Evolutionary conservation across 768 basidiomycete species (phyloP).

Genomic region (Clitopilus hobsonii): DNA sequence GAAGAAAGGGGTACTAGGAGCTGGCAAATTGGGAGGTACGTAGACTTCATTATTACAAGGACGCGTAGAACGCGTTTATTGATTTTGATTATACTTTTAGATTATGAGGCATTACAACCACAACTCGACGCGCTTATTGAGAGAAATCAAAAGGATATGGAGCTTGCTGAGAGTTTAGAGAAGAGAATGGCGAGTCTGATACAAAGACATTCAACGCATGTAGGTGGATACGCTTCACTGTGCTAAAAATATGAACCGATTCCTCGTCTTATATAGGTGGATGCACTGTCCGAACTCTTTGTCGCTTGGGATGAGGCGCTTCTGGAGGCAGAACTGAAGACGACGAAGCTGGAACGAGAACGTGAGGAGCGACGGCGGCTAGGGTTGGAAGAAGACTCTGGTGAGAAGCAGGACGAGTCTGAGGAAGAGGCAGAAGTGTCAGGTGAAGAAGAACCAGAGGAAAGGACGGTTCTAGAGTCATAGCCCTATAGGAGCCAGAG

Average conservation of each 20-base stretch:
- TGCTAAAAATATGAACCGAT: not conserved
- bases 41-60: not conserved
- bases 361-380: slow-evolving; percentile 54
- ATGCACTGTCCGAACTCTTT: slow-evolving; percentile 78
- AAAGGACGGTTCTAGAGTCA: too few species aligned
- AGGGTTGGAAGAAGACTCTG: slow-evolving; percentile 39
- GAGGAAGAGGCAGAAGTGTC: too few species aligned
- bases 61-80: not conserved
- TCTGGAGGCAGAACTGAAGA: slow-evolving; percentile 58
- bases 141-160: slow-evolving; percentile 56
- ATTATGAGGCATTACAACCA: slow-evolving; percentile 62
- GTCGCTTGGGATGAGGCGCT: slow-evolving; percentile 82
- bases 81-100: slow-evolving; percentile 21
- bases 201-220: slow-evolving; percentile 67
- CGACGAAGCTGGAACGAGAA: slow-evolving; percentile 55
- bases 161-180: slow-evolving; percentile 58
- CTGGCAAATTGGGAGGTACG: slow-evolving; percentile 65
- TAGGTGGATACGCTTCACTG: slow-evolving; percentile 24
- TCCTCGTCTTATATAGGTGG: slow-evolving; percentile 45
- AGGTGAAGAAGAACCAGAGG: too few species aligned
- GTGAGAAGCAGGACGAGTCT: not conserved
- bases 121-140: slow-evolving; percentile 57
- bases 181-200: slow-evolving; percentile 59
- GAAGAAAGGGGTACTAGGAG: slow-evolving; percentile 64
- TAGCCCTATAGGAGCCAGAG: too few species aligned